phyloP scores from a whole-genome alignment of 495 filamentous ascomycete genomes.

The Aspergillus hancockii region DNA sequence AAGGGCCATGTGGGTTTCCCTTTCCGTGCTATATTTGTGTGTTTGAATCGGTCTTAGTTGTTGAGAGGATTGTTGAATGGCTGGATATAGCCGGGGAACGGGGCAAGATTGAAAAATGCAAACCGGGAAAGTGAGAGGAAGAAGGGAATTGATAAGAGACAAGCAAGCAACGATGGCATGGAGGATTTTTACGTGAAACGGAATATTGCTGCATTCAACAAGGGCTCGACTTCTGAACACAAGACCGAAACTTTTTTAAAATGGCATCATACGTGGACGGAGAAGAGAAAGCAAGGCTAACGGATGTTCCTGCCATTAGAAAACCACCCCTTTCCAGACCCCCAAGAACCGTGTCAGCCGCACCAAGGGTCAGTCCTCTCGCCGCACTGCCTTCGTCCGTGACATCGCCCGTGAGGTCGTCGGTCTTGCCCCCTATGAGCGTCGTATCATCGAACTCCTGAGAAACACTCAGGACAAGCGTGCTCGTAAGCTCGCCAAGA shows the following conservation, averaged over 20 bases:
- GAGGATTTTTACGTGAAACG: background rate
- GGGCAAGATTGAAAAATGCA: background rate
- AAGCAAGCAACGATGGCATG: background rate
- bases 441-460: conserved; percentile 96
- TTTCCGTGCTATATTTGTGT: conserved; percentile 18
- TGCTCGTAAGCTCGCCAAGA: conserved; percentile 98
- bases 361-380: conserved; percentile 88
- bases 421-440: conserved; percentile 94
- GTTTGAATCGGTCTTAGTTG: conserved; percentile 18
- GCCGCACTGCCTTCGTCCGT: conserved; percentile 89
- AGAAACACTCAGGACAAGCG: conserved; percentile 99
- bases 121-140: background rate
- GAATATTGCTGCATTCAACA: conserved; percentile 2
- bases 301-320: conserved; percentile 52
- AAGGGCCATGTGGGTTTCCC: conserved; percentile 76
- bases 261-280: background rate
- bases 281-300: conserved; percentile 13
- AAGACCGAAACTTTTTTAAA: background rate
- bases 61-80: conserved; percentile 6
- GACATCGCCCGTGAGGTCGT: conserved; percentile 93
- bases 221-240: conserved; percentile 15
- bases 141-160: background rate
- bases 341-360: conserved; percentile 84
- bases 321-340: conserved; percentile 82
- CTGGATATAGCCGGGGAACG: conserved; percentile 6